phyloP scores from a whole-genome alignment of 2,329 filamentous ascomycete genomes.

The Penicillium oxalicum region DNA sequence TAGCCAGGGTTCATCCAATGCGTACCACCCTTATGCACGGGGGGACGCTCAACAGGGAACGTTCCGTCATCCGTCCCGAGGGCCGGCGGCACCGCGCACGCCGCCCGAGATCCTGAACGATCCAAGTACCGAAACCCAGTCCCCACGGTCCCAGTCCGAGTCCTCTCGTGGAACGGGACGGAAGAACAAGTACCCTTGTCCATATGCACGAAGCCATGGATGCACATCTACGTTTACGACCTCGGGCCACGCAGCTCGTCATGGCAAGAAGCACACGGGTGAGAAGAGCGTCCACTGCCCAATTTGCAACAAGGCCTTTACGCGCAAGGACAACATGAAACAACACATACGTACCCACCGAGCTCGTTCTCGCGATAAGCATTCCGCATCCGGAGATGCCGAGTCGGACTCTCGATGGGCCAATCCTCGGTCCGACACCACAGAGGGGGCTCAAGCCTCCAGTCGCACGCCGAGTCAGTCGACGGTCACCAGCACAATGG shows the following conservation, averaged over 20 bases:
- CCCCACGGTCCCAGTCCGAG: slow-evolving; percentile 23
- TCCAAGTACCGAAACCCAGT: slow-evolving; percentile 19
- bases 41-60: slow-evolving; percentile 21
- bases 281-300: slow-evolving; percentile 64
- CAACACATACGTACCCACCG: slow-evolving; percentile 59
- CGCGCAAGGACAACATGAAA: slow-evolving; percentile 65
- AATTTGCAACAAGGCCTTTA: slow-evolving; percentile 63
- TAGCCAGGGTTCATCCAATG: slow-evolving; percentile 15
- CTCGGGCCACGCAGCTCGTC: slow-evolving; percentile 60
- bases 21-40: slow-evolving; percentile 25
- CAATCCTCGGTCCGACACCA: slow-evolving; percentile 9
- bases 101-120: slow-evolving; percentile 23
- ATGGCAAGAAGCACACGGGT: slow-evolving; percentile 63
- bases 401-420: slow-evolving; percentile 15
- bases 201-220: slow-evolving; percentile 53
- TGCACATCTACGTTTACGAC: slow-evolving; percentile 62
- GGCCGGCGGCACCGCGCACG: slow-evolving; percentile 18
- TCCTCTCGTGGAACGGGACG: slow-evolving; percentile 22
- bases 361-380: slow-evolving; percentile 31
- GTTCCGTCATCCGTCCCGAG: slow-evolving; percentile 17
- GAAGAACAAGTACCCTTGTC: slow-evolving; percentile 63
- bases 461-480: slow-evolving; percentile 16
- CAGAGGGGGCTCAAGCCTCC: slow-evolving; percentile 9
- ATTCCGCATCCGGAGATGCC: slow-evolving; percentile 15
- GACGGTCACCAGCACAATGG: slow-evolving; percentile 5